phyloP scores from a whole-genome alignment of 2,329 filamentous ascomycete genomes.

The Clonostachys byssicola region DNA sequence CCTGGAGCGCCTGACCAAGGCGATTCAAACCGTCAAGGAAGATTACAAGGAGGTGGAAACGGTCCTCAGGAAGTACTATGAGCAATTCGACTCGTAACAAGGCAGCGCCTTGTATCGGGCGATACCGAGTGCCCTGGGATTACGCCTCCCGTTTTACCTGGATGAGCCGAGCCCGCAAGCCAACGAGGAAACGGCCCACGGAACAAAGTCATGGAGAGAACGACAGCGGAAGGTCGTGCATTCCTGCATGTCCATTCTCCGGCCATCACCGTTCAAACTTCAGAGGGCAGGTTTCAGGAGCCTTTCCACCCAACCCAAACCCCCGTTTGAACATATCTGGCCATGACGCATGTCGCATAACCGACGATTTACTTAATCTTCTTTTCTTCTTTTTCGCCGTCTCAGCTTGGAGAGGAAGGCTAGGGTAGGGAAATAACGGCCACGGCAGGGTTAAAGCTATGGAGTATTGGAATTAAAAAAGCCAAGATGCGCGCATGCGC shows the following conservation, averaged over 20 bases:
- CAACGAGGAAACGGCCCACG: neutral
- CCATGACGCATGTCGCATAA: too few species aligned
- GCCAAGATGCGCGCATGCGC: too few species aligned
- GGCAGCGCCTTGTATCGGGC: too few species aligned
- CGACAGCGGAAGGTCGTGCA: neutral
- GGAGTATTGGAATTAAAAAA: neutral
- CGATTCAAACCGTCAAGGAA: slow-evolving; percentile 65
- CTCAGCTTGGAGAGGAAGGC: neutral
- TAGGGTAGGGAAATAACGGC: neutral
- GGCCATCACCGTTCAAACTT: too few species aligned
- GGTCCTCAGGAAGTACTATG: slow-evolving; percentile 65
- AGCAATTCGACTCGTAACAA: slow-evolving; percentile 4
- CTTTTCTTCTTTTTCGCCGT: neutral
- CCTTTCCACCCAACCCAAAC: too few species aligned
- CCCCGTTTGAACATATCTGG: too few species aligned
- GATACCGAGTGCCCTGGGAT: too few species aligned
- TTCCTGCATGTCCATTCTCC: too few species aligned
- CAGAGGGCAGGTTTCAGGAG: too few species aligned
- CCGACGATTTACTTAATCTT: too few species aligned
- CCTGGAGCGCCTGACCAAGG: slow-evolving; percentile 65
- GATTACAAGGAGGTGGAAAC: slow-evolving; percentile 74
- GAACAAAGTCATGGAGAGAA: neutral
- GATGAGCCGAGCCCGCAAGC: slow-evolving; percentile 4
- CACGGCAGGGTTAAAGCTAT: neutral
- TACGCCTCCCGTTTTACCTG: neutral